These are phyloP conservation scores for Lichtheimia corymbifera DNA, from an alignment of 371 early-diverging fungal species.

Conservation along the genomic window DNA sequence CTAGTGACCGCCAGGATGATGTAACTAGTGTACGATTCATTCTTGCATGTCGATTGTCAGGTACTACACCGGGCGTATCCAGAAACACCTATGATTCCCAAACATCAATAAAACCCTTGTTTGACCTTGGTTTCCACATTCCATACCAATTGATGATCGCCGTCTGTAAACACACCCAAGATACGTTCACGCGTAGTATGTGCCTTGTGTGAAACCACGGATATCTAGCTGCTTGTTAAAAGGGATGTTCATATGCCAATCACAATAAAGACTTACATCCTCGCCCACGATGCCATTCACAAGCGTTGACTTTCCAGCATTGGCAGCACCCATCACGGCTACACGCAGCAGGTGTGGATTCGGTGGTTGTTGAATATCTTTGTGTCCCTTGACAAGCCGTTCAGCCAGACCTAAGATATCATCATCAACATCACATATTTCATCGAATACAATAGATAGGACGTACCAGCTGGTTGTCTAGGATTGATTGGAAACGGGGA, in stretches of 20 bases:
- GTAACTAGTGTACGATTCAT: constrained; percentile 67
- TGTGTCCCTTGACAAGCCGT: constrained; percentile 37
- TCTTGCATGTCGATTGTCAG: constrained; percentile 39
- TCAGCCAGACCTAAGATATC: constrained; percentile 22
- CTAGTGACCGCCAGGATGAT: constrained; percentile 72
- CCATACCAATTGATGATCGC: constrained; percentile 57
- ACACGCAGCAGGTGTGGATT: constrained; percentile 65
- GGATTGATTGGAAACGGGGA: neutral
- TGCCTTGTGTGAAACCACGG: constrained; percentile 72
- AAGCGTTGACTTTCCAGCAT: constrained; percentile 82
- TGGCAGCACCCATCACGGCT: constrained; percentile 75
- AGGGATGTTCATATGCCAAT: neutral
- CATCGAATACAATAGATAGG: neutral
- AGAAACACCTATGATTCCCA: constrained; percentile 40
- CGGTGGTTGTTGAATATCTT: constrained; percentile 59
- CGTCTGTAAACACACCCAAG: constrained; percentile 58
- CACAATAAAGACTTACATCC: constrained; percentile 11
- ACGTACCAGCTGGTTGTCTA: constrained; percentile 7
- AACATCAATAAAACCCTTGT: neutral
- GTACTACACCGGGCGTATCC: constrained; percentile 69
- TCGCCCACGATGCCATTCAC: constrained; percentile 67
- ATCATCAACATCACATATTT: neutral
- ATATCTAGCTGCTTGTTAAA: constrained; percentile 35
- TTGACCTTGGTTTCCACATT: neutral
- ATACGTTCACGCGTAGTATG: constrained; percentile 77